Conservation (phyloP, 2,329 filamentous ascomycete species). For the Tolypocladium amazonense region DNA sequence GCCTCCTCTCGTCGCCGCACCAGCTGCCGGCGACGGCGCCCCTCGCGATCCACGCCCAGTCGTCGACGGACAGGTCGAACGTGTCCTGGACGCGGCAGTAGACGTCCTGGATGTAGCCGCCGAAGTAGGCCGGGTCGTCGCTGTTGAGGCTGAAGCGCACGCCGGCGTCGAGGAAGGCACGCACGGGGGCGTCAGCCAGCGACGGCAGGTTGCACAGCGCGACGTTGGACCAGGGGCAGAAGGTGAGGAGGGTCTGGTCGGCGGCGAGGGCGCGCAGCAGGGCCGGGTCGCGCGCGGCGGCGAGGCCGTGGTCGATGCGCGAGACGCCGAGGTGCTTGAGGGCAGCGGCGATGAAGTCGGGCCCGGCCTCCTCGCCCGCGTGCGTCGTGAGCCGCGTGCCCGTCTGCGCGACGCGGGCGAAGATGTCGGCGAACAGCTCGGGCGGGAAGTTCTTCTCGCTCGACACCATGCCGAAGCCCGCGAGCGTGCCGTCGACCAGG, state of each 20-base stretch:
- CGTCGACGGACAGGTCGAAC: slow-evolving; percentile 48
- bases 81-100: slow-evolving; percentile 60
- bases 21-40: slow-evolving; percentile 59
- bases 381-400: slow-evolving; percentile 57
- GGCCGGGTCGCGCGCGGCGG: neutral
- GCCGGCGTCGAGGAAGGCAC: neutral
- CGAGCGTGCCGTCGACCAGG: slow-evolving; percentile 34
- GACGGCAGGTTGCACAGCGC: slow-evolving; percentile 15
- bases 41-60: slow-evolving; percentile 56
- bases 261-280: slow-evolving; percentile 48
- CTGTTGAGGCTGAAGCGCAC: neutral
- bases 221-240: slow-evolving; percentile 68
- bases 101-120: neutral
- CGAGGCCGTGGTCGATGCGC: slow-evolving; percentile 61
- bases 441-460: slow-evolving; percentile 47
- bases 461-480: slow-evolving; percentile 59
- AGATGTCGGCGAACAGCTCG: slow-evolving; percentile 52
- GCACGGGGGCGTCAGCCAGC: neutral
- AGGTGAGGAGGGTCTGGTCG: slow-evolving; percentile 50
- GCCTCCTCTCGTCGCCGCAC: slow-evolving; percentile 53
- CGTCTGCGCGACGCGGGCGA: slow-evolving; percentile 33
- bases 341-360: slow-evolving; percentile 53
- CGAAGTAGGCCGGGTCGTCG: neutral
- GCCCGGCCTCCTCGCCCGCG: slow-evolving; percentile 64
- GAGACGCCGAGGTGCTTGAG: slow-evolving; percentile 50